Conservation (phyloP, 495 filamentous ascomycete genomes). For the Thermothielavioides terrestris region DNA sequence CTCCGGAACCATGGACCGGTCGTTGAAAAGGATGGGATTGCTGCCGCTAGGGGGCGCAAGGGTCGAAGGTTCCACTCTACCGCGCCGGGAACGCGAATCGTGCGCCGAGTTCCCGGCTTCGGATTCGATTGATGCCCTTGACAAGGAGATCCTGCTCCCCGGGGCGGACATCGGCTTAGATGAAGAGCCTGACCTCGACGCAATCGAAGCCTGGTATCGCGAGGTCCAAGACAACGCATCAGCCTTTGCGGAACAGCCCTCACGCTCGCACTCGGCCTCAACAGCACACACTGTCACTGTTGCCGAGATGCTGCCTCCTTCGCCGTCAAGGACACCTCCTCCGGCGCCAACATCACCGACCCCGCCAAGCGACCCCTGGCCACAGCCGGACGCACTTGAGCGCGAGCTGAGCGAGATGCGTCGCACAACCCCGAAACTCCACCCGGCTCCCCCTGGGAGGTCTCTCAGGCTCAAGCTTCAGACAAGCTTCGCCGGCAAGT, state of each 20-base stretch:
- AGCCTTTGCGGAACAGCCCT: not conserved
- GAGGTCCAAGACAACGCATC: slow-evolving; percentile 12
- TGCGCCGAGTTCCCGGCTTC: not conserved
- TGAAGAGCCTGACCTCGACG: slow-evolving; percentile 20
- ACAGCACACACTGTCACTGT: not conserved
- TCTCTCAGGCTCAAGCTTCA: slow-evolving; percentile 31
- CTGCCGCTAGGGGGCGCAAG: not conserved
- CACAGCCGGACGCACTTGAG: not conserved
- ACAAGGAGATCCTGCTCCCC: slow-evolving; percentile 13
- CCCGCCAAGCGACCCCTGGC: not conserved
- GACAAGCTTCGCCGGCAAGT: slow-evolving; percentile 24
- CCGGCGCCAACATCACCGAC: slow-evolving; percentile 1
- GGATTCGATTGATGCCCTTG: not conserved
- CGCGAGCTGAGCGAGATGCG: slow-evolving; percentile 8
- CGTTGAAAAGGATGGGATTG: not conserved
- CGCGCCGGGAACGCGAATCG: not conserved
- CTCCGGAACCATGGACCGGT: not conserved
- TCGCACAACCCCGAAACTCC: slow-evolving; percentile 20
- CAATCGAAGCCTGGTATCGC: slow-evolving; percentile 29
- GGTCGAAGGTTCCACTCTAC: not conserved
- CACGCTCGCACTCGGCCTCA: slow-evolving; percentile 4
- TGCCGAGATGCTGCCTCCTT: not conserved
- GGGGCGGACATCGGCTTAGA: not conserved
- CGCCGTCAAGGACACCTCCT: not conserved
- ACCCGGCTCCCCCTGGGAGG: slow-evolving; percentile 9